Base-by-base conservation (phyloP, 78 protist species). In the Chrysochromulina tobinii region DNA sequence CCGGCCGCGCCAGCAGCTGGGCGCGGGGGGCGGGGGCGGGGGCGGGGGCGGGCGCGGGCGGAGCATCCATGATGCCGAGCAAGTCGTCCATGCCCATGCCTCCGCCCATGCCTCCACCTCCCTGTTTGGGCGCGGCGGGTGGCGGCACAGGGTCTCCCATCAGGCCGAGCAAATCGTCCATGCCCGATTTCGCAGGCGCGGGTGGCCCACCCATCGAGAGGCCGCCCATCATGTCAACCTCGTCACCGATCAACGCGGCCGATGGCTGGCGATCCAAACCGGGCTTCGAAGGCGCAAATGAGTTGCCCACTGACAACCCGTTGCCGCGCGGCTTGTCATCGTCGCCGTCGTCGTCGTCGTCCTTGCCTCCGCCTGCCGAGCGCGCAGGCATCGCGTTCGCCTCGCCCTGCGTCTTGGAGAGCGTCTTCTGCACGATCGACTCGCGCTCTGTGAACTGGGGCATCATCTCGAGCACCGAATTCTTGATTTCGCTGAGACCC, bases 391-490 rank as follows among this genome's bases (percentile, higher is more conserved):
- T 38, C 38, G 38, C 38, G 38, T 38, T 38, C 38, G 38, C 38
- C 38, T 38, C 38, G 38, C 38, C 38, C 38, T 38, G 38, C 38
- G 38, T 38, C n/a, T 5, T 5, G 11, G 59, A 0, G 50, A 55
- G 64, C 66, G n/a, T 8, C 89, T 92, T 94, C n/a, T 89, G 38
- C 53, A 94, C 92, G 61, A 66, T 0, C 11, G 90, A 89, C 92
- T 96, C 94, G n/a, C 94, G 90, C 64, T 93, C 96, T 11, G 94
- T 88, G 93, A 93, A 97, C 57, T 88, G 64, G 21, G 98, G 98
- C 98, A 97, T 96, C 85, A 64, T 48, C 38, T 96, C 97, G 25
- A 81, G 73, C 51, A 95, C 95, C 9, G 89, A 51, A 17, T 21
- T 83, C 61, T 87, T 68, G 58, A 90, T 11, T 50, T 27, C 68